These are phyloP conservation scores for Centrapalus pauciflorus DNA, from an alignment of 129 eudicot genomes.

Conservation along the genomic window DNA sequence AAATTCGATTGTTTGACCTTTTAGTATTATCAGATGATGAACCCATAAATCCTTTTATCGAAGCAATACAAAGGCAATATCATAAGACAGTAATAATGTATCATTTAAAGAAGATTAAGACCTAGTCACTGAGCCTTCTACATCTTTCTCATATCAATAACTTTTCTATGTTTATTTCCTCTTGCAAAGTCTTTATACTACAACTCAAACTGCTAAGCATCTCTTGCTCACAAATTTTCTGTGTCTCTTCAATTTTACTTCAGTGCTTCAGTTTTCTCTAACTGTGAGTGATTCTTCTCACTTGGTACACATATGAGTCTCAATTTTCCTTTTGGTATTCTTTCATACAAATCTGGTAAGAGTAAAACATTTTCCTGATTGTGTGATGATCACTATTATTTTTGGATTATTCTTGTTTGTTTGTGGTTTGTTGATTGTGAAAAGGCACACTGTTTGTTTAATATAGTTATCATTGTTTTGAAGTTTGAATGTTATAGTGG, in stretches of 20 bases:
- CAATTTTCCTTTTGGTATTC: not conserved
- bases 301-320: conserved; percentile 1
- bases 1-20: not conserved
- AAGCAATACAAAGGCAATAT: not conserved
- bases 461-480: too few species aligned
- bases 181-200: not conserved
- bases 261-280: conserved; percentile 1
- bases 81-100: not conserved
- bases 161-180: not conserved
- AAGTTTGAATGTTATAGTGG: not conserved
- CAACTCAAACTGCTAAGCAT: not conserved
- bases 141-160: not conserved
- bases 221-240: not conserved
- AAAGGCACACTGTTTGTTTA: too few species aligned
- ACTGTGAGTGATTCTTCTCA: not conserved
- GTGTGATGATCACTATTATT: not conserved
- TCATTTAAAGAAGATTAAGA: not conserved
- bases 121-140: not conserved
- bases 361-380: not conserved
- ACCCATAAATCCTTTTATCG: not conserved
- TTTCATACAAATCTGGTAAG: not conserved
- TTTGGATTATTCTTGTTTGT: not conserved
- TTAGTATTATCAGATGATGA: not conserved
- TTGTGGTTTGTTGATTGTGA: not conserved
- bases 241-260: not conserved